Percentiles rank a stretch among this genome's conserved stretches.
Conservation (phyloP, 805 yeast genomes). For the Candida dajiaensis region DNA sequence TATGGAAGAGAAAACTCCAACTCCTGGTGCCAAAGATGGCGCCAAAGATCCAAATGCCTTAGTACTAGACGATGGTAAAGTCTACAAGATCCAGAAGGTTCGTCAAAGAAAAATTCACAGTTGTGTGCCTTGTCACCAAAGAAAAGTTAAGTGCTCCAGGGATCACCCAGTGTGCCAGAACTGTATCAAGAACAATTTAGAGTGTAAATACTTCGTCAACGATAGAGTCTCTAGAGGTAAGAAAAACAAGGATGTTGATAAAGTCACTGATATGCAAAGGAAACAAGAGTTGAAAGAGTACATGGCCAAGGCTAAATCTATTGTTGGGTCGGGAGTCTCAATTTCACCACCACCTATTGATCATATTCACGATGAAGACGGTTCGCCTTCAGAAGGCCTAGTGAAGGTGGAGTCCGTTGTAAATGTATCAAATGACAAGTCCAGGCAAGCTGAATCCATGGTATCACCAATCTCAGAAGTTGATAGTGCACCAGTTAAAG, state of each 20-base stretch:
- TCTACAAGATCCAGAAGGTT: constrained; percentile 54
- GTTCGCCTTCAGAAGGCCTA: not conserved
- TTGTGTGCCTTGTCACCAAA: constrained; percentile 53
- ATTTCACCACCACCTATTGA: constrained; percentile 5
- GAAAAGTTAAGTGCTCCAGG: constrained; percentile 51
- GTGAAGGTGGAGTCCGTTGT: not conserved
- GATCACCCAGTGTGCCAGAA: constrained; percentile 45
- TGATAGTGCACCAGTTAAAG: constrained; percentile 2
- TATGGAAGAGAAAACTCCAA: not conserved
- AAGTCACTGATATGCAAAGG: constrained; percentile 16
- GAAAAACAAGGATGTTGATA: constrained; percentile 20
- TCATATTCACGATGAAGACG: not conserved
- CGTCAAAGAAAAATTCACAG: constrained; percentile 54
- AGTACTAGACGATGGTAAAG: constrained; percentile 43
- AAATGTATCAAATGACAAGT: not conserved
- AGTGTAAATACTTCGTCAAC: constrained; percentile 52
- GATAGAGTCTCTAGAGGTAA: constrained; percentile 40
- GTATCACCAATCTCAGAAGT: not conserved
- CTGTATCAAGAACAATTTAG: constrained; percentile 40
- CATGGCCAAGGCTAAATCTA: constrained; percentile 19
- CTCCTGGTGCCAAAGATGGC: constrained; percentile 17
- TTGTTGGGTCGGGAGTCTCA: constrained; percentile 2
- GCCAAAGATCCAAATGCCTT: constrained; percentile 29
- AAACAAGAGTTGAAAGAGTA: constrained; percentile 21
- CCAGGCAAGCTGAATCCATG: not conserved